Evolutionary conservation across 495 filamentous ascomycete genomes (phyloP), one percentile per base, ranked within the genome.

Genomic region (Tuber indicum): DNA sequence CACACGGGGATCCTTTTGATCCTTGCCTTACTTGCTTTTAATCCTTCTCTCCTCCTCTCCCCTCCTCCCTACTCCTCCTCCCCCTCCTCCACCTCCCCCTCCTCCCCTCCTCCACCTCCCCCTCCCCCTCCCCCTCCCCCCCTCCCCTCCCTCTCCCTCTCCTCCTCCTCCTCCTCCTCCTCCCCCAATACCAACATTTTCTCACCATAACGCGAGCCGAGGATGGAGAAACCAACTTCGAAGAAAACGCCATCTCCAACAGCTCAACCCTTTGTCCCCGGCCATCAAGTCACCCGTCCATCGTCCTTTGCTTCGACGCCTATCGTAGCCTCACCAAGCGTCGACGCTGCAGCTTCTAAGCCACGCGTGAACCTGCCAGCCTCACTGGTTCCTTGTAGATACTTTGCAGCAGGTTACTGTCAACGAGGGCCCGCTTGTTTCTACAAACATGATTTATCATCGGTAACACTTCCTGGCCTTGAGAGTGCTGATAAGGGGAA

Each of bases 351-450:
- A 19, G 74, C 74, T 39, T 32, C 72, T 71, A 44, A 39, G 21
- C 45, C 21, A 23, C 74, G 79, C 17, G 71, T 78, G 41, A 78
- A 82, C 58, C 44, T 82, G 32, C 79, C 80, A 44, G 72, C 78
- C 41, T 41, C 74, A n/a, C 45, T 70, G 66, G 74, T 77, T 47
- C 75, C 77, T 39, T 82, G 81, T 43, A 77, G 62, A 32, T 82
- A 79, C 46, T 82, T 80, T 70, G 49, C 73, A 66, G 76, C 75
- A 10, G 81, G 81, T 2, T 82, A 82, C 75, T 82, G 81, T 66
- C 72, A 77, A 41, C 78, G 81, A n/a, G 81, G 81, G 0, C 45
- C 74, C 3, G 73, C 43, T 10, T 82, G 81, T 72, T 82, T 77
- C 77, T 82, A 72, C 58, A 74, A 73, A 71, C 81, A 82, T 45